Base-by-base conservation (phyloP, 306 rosid species). In the Dryas octopetala region DNA sequence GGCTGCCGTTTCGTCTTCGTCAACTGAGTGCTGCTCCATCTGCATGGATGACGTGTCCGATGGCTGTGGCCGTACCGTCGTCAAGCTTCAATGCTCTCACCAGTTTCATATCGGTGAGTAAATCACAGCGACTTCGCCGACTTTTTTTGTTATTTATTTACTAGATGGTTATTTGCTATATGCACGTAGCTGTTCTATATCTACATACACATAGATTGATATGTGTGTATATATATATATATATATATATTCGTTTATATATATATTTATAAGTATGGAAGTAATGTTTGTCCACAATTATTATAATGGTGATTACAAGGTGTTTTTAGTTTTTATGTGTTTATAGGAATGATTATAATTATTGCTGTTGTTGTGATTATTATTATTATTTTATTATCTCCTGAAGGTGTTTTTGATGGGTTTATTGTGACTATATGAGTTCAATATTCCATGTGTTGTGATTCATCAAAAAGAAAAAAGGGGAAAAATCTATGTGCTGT, bases 51-150 rank as follows among this genome's bases (percentile, higher is more conserved):
- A 50, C 0, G 40, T 79, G 2, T 66, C 70, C 4, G 63, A 49
- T 2, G 9, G 43, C 4, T 73, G 74, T 50, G 78, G 46, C 55
- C 63, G 74, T 49, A 73, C 70, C 0, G 63, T 50, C 9, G 74
- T 79, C 55, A 73, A 8, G 55, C 78, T 73, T 32, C 68, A 51
- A 4, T 79, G 78, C 78, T 32, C 26, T 16, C 74, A 79, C 15
- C 8, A 14, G 19, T 79, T 73, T 26, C 82, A 79, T 53, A 41
- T 79, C 3, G 74, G 82, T 79, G 12, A 73, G 78, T 49, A 26
- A 10, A 10, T 59, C 16, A 13, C 54, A 50, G 1, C 12, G 16
- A 13, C 16, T 50, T 50, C 16, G 54, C 23, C 23, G 23, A 23
- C 54, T 7, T 54, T 57, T 57, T 5, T 57, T 4, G 17, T 19